A percentile compares a stretch with the other conserved stretches of the same genome.
These are phyloP conservation scores for Astragalus membranaceus DNA, from an alignment of 306 rosid species.

Conservation along the genomic window DNA sequence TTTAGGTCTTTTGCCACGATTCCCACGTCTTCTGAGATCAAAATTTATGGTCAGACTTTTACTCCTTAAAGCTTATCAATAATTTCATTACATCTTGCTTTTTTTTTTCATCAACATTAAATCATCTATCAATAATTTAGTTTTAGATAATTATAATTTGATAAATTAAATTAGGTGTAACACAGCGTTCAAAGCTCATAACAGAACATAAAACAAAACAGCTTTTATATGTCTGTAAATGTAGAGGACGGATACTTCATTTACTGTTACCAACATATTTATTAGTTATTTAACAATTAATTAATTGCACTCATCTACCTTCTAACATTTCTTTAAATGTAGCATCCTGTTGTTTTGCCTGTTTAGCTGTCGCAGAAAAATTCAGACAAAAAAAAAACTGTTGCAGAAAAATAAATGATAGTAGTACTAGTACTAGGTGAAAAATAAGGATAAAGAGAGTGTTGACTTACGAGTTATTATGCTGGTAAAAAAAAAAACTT, in stretches of 20 bases:
- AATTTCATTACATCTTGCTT: too few relatives aligned
- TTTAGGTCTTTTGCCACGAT: too few relatives aligned
- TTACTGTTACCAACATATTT: slow-evolving; percentile 24
- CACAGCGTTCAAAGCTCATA: slow-evolving; percentile 4
- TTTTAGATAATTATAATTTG: too few relatives aligned
- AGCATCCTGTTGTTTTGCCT: slow-evolving; percentile 10
- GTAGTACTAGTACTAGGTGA: too few relatives aligned
- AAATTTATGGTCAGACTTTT: too few relatives aligned
- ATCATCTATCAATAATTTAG: too few relatives aligned
- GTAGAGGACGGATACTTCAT: slow-evolving; percentile 15
- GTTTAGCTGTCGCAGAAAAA: background rate
- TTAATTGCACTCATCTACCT: slow-evolving; percentile 22
- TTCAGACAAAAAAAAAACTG: too few relatives aligned
- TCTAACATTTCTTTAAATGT: slow-evolving; percentile 19
- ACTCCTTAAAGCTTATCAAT: too few relatives aligned
- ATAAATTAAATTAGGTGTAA: background rate
- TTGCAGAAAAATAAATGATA: background rate
- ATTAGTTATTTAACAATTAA: slow-evolving; percentile 21
- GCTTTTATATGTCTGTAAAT: slow-evolving; percentile 22
- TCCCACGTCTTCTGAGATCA: too few relatives aligned
- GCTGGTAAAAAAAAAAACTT: too few relatives aligned
- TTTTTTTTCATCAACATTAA: too few relatives aligned
- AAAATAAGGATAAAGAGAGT: background rate
- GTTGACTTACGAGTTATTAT: background rate
- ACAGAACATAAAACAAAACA: slow-evolving; percentile 22